Evolutionary conservation across 768 basidiomycete genomes (phyloP).

Genomic region (Macrocybe gigantea): DNA sequence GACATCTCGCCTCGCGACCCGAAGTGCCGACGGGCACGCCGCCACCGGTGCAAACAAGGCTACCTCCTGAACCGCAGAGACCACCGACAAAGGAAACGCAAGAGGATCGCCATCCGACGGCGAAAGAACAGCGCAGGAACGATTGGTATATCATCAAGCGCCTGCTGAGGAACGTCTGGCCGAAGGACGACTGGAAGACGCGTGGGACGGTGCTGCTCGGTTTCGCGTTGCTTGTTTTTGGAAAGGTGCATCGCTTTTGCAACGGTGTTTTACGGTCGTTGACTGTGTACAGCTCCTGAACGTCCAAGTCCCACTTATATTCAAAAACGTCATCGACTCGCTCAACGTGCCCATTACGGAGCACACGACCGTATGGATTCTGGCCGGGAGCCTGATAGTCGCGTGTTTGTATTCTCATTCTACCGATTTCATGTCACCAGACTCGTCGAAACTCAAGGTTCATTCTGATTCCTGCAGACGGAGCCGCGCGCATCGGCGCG

Average conservation of each 20-base stretch:
- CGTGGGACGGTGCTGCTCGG: conserved; percentile 80
- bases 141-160: conserved; percentile 87
- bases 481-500: conserved; percentile 83
- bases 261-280: neutral
- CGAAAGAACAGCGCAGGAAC: conserved; percentile 52
- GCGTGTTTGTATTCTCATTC: conserved; percentile 63
- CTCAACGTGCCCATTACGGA: conserved; percentile 79
- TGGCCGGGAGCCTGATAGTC: conserved; percentile 85
- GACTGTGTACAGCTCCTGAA: conserved; percentile 63
- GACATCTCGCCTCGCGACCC: conserved; percentile 13
- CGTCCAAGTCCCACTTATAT: conserved; percentile 96
- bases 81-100: conserved; percentile 2
- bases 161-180: conserved; percentile 91
- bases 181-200: conserved; percentile 76
- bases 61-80: conserved; percentile 6
- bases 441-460: conserved; percentile 2
- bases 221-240: conserved; percentile 69
- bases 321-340: conserved; percentile 87
- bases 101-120: conserved; percentile 20
- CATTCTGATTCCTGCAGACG: conserved; percentile 49
- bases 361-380: conserved; percentile 78
- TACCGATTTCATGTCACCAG: neutral
- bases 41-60: too few relatives aligned
- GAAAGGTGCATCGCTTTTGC: conserved; percentile 60
- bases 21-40: neutral